Base-by-base conservation (phyloP, 495 filamentous ascomycete genomes). In the Penicillium argentinense region DNA sequence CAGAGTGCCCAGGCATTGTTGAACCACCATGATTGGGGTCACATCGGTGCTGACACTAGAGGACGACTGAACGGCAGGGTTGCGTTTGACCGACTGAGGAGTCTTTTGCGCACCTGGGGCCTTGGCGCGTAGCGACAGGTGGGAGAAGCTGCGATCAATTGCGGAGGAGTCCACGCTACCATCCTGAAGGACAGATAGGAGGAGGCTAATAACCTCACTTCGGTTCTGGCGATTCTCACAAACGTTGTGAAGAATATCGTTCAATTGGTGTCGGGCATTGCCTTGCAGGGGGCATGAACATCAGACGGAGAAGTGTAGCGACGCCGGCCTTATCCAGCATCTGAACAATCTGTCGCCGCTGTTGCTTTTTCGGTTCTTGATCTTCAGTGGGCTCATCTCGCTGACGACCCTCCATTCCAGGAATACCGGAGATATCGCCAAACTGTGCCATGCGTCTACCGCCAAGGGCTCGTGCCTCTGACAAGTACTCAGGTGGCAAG, bases 301-400 rank as follows among this genome's bases (percentile, higher is more conserved):
- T 96, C 9, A 99, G 76, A 12, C 93, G 88, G 25, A 99, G 78
- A 6, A 99, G 69, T 9, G 93, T 97, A 17, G 95, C 93, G 62
- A 99, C 83, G 19, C 93, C 93, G 43, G 91, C 78, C 63, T 95
- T 97, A 68, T 99, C 95, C 4, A 97, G 81, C 85, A 97, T 95
- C 66, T 99, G 93, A 23, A 96, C 84, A 39, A 89, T 85, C 17
- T 87, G 85, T 56, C 84, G 83, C 45, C 89, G 80, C 52, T 85
- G 81, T 18, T 82, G 77, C 67, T 95, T 95, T 64, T 83, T 82
- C 4, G 62, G 58, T 42, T 78, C 69, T 53, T 74, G 65, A 44
- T 63, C 63, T 18, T 71, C 66, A 19, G 63, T 60, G 39, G 59
- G 55, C 26, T 73, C 70, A 42, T 64, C 64, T 42, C 78, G 72